Conservation (phyloP, 2,329 filamentous ascomycete species). For the Ceratocystis colombiana region DNA sequence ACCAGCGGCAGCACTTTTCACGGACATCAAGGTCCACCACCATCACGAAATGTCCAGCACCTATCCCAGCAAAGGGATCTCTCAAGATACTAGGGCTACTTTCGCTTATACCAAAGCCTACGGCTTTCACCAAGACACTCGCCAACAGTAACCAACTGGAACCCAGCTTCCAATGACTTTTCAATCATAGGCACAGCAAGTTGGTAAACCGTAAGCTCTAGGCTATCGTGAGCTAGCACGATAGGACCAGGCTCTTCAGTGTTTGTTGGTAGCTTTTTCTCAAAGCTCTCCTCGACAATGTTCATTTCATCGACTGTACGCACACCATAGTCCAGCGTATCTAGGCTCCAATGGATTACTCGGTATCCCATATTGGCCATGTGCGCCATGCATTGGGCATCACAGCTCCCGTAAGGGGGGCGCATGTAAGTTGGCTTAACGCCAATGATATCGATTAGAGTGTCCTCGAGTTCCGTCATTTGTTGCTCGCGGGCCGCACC, state of each 20-base stretch:
- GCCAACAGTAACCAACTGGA: conserved; percentile 29
- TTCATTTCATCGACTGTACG: conserved; percentile 41
- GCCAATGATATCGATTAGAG: conserved; percentile 37
- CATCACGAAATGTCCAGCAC: neutral
- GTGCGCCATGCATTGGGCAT: conserved; percentile 31
- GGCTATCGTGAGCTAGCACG: conserved; percentile 45
- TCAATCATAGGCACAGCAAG: conserved; percentile 30
- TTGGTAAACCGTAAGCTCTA: conserved; percentile 38
- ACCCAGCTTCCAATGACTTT: conserved; percentile 22
- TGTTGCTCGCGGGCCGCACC: conserved; percentile 33
- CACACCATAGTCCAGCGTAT: conserved; percentile 52
- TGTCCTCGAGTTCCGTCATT: conserved; percentile 39
- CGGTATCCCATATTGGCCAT: conserved; percentile 43
- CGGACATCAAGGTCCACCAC: neutral
- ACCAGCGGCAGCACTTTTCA: neutral
- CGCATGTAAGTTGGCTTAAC: conserved; percentile 39
- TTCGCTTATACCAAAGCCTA: conserved; percentile 42
- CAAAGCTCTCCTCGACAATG: conserved; percentile 36
- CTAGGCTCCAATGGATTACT: conserved; percentile 46
- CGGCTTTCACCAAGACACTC: conserved; percentile 46
- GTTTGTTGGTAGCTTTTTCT: conserved; percentile 23
- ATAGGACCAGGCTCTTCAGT: conserved; percentile 36
- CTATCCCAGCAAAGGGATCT: neutral
- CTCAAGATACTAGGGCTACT: neutral
- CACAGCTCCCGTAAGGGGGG: conserved; percentile 39